Percentiles rank a stretch among this genome's conserved stretches.
phyloP scores from a whole-genome alignment of 2,329 filamentous ascomycete species.

The Venturia asperata region DNA sequence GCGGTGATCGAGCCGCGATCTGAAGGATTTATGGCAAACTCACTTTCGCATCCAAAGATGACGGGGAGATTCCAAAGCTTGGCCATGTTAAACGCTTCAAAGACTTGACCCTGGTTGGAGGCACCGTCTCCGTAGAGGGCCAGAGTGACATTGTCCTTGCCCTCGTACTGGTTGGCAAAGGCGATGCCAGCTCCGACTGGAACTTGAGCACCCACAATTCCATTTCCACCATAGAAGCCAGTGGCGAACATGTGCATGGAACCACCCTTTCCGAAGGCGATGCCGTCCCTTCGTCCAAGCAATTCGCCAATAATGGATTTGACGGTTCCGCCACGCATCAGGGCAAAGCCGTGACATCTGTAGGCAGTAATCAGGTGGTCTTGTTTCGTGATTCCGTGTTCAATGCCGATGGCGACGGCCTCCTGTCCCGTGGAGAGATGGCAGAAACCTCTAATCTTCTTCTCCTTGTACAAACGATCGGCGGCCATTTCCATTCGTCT shows the following conservation, averaged over 20 bases:
- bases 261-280: conserved; percentile 97
- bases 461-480: conserved; percentile 99
- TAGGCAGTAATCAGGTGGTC: conserved; percentile 98
- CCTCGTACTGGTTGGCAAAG: conserved; percentile 93
- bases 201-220: conserved; percentile 97
- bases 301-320: conserved; percentile 94
- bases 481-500: conserved; percentile 99
- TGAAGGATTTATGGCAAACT: conserved; percentile 35
- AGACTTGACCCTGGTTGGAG: conserved; percentile 98
- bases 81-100: conserved; percentile 99
- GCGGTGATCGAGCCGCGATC: background rate
- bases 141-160: conserved; percentile 76
- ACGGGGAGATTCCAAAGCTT: conserved; percentile 97
- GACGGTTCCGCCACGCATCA: conserved; percentile 89
- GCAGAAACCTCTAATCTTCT: conserved; percentile 99
- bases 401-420: conserved; percentile 93
- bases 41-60: conserved; percentile 97
- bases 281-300: conserved; percentile 88
- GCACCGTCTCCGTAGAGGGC: conserved; percentile 97
- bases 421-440: conserved; percentile 97
- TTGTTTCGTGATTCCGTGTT: conserved; percentile 83
- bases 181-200: conserved; percentile 93
- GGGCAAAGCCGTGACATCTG: conserved; percentile 95
- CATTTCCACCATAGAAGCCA: conserved; percentile 97
- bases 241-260: conserved; percentile 99